These are phyloP conservation scores for Leucocoprinus leucothites DNA, from an alignment of 768 basidiomycete species.

Conservation along the genomic window DNA sequence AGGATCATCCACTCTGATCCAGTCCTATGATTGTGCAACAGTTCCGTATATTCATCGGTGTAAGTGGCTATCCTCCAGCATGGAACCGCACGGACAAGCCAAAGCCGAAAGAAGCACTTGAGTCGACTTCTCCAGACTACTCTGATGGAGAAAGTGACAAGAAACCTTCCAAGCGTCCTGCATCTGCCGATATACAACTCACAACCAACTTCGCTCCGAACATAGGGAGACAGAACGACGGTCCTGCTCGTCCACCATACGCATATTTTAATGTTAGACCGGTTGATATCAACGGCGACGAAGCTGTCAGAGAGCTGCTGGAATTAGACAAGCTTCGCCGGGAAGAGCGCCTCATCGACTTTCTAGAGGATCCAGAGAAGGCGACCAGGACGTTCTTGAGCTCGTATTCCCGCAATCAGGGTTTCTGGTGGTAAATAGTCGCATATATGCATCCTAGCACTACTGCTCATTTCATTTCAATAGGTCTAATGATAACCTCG, in stretches of 20 bases:
- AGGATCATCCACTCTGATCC: not conserved
- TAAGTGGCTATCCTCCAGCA: slow-evolving; percentile 1
- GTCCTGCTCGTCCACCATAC: slow-evolving; percentile 5
- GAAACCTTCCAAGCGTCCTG: not conserved
- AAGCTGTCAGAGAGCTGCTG: slow-evolving; percentile 30
- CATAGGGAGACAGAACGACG: not conserved
- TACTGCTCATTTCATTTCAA: not conserved
- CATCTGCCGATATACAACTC: not conserved
- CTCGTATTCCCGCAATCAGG: slow-evolving; percentile 58
- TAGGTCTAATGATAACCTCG: slow-evolving; percentile 31
- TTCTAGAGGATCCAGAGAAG: slow-evolving; percentile 55
- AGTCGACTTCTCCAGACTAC: not conserved
- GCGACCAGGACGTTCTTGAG: slow-evolving; percentile 57
- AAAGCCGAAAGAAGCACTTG: not conserved
- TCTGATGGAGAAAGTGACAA: not conserved
- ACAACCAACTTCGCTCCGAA: not conserved
- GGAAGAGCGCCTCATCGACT: slow-evolving; percentile 42
- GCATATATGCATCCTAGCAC: not conserved
- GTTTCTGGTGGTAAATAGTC: slow-evolving; percentile 47
- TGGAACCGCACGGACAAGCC: slow-evolving; percentile 10
- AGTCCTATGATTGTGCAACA: not conserved
- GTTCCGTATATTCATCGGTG: slow-evolving; percentile 7
- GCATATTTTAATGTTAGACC: slow-evolving; percentile 1
- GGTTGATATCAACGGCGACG: slow-evolving; percentile 19
- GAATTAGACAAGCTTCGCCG: slow-evolving; percentile 29